phyloP scores from a whole-genome alignment of 257 asterid species.

The Dorcoceras hygrometricum region DNA sequence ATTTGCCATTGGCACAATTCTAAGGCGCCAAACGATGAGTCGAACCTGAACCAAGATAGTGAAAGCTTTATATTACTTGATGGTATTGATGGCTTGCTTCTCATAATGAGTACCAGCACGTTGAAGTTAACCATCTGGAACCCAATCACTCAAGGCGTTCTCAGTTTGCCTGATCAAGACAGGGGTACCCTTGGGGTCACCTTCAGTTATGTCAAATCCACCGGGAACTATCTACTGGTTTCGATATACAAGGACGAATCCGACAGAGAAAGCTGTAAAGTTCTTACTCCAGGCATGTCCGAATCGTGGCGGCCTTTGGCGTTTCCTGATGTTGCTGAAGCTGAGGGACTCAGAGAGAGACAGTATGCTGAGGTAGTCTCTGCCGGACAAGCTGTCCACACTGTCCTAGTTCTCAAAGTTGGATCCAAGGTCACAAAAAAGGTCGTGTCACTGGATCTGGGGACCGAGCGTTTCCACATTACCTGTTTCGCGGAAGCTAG shows the following conservation, averaged over 20 bases:
- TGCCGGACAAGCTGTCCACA: background rate
- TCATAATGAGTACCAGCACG: background rate
- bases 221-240: background rate
- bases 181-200: background rate
- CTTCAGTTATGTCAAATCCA: background rate
- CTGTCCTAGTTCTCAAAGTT: background rate
- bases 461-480: background rate
- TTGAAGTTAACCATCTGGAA: background rate
- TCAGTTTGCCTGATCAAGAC: background rate
- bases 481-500: background rate
- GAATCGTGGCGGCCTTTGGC: background rate
- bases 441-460: background rate
- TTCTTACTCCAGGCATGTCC: background rate
- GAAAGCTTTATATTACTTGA: background rate
- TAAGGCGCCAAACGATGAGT: background rate
- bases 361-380: background rate
- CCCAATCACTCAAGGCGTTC: background rate
- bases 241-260: background rate
- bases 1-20: background rate
- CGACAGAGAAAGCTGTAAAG: background rate
- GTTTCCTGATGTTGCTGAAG: background rate
- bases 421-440: background rate
- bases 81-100: background rate
- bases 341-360: background rate
- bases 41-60: background rate